A percentile compares a stretch with the other conserved stretches of the same genome.
Conservation (phyloP, 2,329 filamentous ascomycete genomes). For the Curvularia hawaiiensis region DNA sequence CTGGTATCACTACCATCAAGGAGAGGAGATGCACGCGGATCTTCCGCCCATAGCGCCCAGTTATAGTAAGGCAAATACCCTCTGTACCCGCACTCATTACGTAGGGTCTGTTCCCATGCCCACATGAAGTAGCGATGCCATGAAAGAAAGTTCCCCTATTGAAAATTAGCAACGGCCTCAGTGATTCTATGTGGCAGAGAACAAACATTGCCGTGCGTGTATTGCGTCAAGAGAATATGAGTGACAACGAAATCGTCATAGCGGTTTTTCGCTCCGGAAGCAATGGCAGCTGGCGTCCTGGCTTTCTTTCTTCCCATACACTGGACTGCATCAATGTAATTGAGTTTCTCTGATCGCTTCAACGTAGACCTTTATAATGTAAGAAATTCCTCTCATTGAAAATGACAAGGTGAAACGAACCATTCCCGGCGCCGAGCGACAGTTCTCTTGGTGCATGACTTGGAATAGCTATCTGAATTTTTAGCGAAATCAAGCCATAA, state of each 20-base stretch:
- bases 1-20: slow-evolving; percentile 10
- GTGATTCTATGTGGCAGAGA: background rate
- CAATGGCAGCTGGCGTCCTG: slow-evolving; percentile 19
- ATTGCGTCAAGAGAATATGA: slow-evolving; percentile 37
- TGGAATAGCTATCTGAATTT: background rate
- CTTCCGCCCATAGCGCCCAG: slow-evolving; percentile 8
- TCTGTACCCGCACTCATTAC: slow-evolving; percentile 42
- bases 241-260: slow-evolving; percentile 42
- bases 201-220: slow-evolving; percentile 36
- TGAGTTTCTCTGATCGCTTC: background rate
- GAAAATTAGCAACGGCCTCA: background rate
- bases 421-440: background rate
- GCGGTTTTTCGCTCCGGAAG: slow-evolving; percentile 35
- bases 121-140: slow-evolving; percentile 52
- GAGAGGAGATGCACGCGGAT: slow-evolving; percentile 5
- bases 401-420: background rate
- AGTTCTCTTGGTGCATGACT: background rate
- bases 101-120: slow-evolving; percentile 48
- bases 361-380: background rate
- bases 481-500: background rate
- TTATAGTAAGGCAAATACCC: slow-evolving; percentile 12
- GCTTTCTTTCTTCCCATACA: background rate
- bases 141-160: slow-evolving; percentile 34
- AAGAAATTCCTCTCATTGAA: background rate
- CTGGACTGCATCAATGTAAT: background rate